A percentile compares a stretch with the other conserved stretches of the same genome.
phyloP scores from a whole-genome alignment of 1,139 yeast genomes.

The Suhomyces maxii region DNA sequence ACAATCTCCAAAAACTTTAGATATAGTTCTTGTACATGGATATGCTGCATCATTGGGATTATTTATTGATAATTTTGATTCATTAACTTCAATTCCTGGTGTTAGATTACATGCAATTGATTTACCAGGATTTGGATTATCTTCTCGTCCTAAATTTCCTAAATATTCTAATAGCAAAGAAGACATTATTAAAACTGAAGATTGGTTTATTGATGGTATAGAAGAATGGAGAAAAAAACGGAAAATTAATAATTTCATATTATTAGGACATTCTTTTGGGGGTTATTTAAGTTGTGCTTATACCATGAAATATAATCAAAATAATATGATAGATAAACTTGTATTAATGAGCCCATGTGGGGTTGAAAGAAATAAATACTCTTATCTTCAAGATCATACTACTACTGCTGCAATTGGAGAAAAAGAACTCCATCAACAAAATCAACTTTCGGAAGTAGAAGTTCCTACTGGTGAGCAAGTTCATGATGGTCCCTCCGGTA shows the following conservation, averaged over 20 bases:
- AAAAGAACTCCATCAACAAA: conserved; percentile 15
- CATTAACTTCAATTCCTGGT: conserved; percentile 42
- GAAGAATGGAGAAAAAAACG: conserved; percentile 77
- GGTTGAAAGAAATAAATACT: conserved; percentile 38
- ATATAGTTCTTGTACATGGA: conserved; percentile 47
- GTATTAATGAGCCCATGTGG: conserved; percentile 50
- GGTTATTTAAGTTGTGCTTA: conserved; percentile 84
- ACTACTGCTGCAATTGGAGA: conserved; percentile 14
- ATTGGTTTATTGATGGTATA: conserved; percentile 76
- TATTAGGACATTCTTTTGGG: conserved; percentile 92
- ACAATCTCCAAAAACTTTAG: conserved; percentile 16
- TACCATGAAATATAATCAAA: conserved; percentile 58
- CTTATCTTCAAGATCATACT: conserved; percentile 24
- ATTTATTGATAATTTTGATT: conserved; percentile 42
- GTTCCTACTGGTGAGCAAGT: conserved; percentile 9
- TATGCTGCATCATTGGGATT: conserved; percentile 50
- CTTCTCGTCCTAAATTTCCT: conserved; percentile 45
- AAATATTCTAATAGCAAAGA: conserved; percentile 31
- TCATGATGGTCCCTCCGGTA: conserved; percentile 2
- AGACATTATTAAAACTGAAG: conserved; percentile 51
- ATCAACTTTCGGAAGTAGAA: conserved; percentile 14
- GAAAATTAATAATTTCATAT: conserved; percentile 57
- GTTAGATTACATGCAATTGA: conserved; percentile 47
- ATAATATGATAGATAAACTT: conserved; percentile 36
- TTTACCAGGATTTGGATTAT: conserved; percentile 46